A percentile compares a stretch with the other conserved stretches of the same genome.
phyloP scores from a whole-genome alignment of 352 stramenopile species.

The Globisporangium paddicum region DNA sequence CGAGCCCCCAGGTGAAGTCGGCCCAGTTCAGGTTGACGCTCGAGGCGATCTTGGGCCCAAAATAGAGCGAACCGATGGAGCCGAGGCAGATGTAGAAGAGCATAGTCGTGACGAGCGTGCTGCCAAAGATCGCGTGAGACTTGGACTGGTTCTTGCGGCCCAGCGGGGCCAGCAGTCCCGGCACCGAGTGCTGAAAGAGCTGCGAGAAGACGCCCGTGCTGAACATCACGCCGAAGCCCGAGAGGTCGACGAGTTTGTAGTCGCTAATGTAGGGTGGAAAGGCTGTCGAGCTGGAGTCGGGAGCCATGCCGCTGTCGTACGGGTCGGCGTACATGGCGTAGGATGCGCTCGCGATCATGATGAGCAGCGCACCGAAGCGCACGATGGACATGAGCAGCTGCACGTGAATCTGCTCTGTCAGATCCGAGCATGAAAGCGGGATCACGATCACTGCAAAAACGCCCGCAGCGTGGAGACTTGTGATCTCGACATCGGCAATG shows the following conservation, averaged over 20 bases:
- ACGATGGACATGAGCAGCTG: slow-evolving; percentile 86
- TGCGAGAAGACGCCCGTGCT: slow-evolving; percentile 88
- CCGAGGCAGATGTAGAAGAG: slow-evolving; percentile 84
- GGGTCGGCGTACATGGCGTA: slow-evolving; percentile 71
- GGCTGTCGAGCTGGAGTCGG: background rate
- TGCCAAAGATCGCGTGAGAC: slow-evolving; percentile 61
- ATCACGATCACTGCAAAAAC: slow-evolving; percentile 84
- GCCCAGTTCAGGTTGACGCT: slow-evolving; percentile 92
- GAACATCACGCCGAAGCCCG: slow-evolving; percentile 88
- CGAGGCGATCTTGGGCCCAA: slow-evolving; percentile 69
- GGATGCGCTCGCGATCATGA: slow-evolving; percentile 83
- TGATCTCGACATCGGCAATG: slow-evolving; percentile 43
- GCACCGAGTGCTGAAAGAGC: slow-evolving; percentile 90
- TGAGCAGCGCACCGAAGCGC: slow-evolving; percentile 82
- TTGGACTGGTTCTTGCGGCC: slow-evolving; percentile 53
- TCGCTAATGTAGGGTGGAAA: slow-evolving; percentile 47
- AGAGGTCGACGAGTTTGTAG: slow-evolving; percentile 56
- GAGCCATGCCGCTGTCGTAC: slow-evolving; percentile 41
- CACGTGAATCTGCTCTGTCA: slow-evolving; percentile 87
- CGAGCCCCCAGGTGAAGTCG: slow-evolving; percentile 82
- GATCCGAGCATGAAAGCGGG: slow-evolving; percentile 83
- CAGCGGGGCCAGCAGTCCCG: slow-evolving; percentile 75
- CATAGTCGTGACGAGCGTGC: slow-evolving; percentile 80
- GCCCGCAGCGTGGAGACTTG: slow-evolving; percentile 47
- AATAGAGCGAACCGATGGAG: slow-evolving; percentile 76